A percentile compares a stretch with the other conserved stretches of the same genome.
Conservation (phyloP, 768 basidiomycete species). For the Hygrocybe coccinea region DNA sequence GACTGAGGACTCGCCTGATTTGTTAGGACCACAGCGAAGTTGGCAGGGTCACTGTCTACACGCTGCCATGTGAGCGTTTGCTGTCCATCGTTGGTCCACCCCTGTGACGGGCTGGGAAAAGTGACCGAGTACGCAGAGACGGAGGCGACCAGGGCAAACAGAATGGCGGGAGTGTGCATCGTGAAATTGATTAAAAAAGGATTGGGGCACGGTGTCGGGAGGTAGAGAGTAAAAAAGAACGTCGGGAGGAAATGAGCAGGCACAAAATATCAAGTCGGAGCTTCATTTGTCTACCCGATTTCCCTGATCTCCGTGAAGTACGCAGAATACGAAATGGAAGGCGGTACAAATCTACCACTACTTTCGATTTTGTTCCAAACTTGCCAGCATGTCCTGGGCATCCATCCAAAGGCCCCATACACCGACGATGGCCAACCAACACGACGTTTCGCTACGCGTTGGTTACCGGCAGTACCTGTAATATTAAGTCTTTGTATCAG, state of each 20-base stretch:
- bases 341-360: too few relatives aligned
- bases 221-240: constrained; percentile 11
- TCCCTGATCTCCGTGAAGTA: too few relatives aligned
- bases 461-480: constrained; percentile 3
- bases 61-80: constrained; percentile 57
- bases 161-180: constrained; percentile 44
- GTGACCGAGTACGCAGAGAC: constrained; percentile 62
- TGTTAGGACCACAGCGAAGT: constrained; percentile 65
- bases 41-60: constrained; percentile 60
- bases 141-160: constrained; percentile 50
- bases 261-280: too few relatives aligned
- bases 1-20: constrained; percentile 45
- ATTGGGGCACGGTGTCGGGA: constrained; percentile 9
- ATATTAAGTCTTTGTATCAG: constrained; percentile 17
- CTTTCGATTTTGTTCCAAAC: neutral
- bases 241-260: constrained; percentile 12
- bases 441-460: constrained; percentile 40
- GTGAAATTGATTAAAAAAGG: constrained; percentile 5
- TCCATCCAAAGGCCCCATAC: constrained; percentile 85
- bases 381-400: constrained; percentile 57
- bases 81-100: constrained; percentile 56
- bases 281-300: too few relatives aligned
- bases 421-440: constrained; percentile 67
- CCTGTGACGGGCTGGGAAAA: constrained; percentile 39
- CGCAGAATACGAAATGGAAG: too few relatives aligned